Percentiles rank a stretch among this genome's conserved stretches.
phyloP scores from a whole-genome alignment of 176 grass and related monocot genomes.

The Microstegium vimineum region DNA sequence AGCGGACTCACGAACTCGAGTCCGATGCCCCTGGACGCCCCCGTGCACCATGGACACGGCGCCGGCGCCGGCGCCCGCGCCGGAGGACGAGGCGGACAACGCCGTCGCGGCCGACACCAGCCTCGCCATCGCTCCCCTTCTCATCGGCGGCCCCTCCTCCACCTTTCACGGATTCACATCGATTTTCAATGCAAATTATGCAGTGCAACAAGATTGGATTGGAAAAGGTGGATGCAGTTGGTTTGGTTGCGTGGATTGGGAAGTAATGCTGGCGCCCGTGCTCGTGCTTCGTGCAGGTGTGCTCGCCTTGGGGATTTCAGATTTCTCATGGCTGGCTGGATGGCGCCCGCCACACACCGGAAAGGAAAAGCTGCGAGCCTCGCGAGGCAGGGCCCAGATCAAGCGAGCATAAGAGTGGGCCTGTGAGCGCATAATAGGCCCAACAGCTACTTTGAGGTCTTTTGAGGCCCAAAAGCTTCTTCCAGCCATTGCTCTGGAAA shows the following conservation, averaged over 20 bases:
- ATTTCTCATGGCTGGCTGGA: slow-evolving; percentile 17
- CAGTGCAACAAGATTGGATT: background rate
- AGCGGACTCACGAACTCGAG: slow-evolving; percentile 74
- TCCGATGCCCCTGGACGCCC: slow-evolving; percentile 80
- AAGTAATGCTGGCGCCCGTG: background rate
- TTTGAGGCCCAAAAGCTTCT: background rate
- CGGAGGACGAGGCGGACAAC: slow-evolving; percentile 35
- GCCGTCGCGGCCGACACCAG: slow-evolving; percentile 20
- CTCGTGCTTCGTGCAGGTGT: background rate
- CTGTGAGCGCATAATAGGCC: background rate
- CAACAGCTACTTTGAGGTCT: background rate
- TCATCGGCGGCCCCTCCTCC: background rate
- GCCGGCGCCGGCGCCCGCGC: slow-evolving; percentile 16
- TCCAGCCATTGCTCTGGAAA: no score
- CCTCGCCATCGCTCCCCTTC: slow-evolving; percentile 29
- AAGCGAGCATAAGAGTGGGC: background rate
- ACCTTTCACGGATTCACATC: background rate
- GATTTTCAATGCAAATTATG: background rate
- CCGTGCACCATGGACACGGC: slow-evolving; percentile 89
- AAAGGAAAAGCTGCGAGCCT: no score
- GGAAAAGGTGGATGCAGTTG: background rate
- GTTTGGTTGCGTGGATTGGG: background rate
- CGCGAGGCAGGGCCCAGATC: background rate
- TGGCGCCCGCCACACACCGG: background rate
- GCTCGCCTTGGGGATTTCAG: background rate